phyloP scores from a whole-genome alignment of 345 rosid species.

The Nasturtium officinale region DNA sequence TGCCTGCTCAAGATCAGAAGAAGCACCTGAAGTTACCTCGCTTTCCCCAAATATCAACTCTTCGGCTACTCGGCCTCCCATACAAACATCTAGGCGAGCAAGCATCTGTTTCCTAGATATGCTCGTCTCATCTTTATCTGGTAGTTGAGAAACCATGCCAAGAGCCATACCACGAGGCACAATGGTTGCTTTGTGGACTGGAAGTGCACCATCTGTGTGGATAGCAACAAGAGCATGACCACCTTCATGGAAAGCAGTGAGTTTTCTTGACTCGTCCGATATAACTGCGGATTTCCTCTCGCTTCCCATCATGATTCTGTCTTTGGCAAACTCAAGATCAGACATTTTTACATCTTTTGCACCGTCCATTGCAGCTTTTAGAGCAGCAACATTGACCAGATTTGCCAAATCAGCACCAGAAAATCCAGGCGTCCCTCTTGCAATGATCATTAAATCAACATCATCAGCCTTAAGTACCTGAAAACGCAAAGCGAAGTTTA shows the following conservation, averaged over 20 bases:
- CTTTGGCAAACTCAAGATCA: slow-evolving; percentile 93
- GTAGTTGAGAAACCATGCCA: slow-evolving; percentile 93
- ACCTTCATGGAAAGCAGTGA: slow-evolving; percentile 95
- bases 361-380: slow-evolving; percentile 97
- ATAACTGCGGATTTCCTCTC: slow-evolving; percentile 94
- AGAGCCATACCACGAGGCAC: slow-evolving; percentile 95
- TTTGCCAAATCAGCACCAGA: slow-evolving; percentile 98
- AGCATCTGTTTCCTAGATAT: slow-evolving; percentile 90
- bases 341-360: slow-evolving; percentile 85
- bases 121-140: slow-evolving; percentile 80
- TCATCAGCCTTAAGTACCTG: slow-evolving; percentile 90
- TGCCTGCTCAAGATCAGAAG: slow-evolving; percentile 83
- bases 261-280: slow-evolving; percentile 70
- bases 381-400: slow-evolving; percentile 83
- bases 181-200: slow-evolving; percentile 96
- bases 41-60: slow-evolving; percentile 92
- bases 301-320: slow-evolving; percentile 96
- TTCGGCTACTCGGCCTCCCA: slow-evolving; percentile 98
- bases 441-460: slow-evolving; percentile 92
- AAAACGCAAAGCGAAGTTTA: slow-evolving; percentile 20
- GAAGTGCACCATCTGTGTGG: slow-evolving; percentile 87
- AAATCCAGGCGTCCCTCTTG: slow-evolving; percentile 96
- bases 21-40: slow-evolving; percentile 88
- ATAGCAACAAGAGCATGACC: slow-evolving; percentile 98
- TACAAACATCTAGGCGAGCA: slow-evolving; percentile 85